Evolutionary conservation across 2,329 filamentous ascomycete species (phyloP).

Genomic region (Diaporthe citriasiana): DNA sequence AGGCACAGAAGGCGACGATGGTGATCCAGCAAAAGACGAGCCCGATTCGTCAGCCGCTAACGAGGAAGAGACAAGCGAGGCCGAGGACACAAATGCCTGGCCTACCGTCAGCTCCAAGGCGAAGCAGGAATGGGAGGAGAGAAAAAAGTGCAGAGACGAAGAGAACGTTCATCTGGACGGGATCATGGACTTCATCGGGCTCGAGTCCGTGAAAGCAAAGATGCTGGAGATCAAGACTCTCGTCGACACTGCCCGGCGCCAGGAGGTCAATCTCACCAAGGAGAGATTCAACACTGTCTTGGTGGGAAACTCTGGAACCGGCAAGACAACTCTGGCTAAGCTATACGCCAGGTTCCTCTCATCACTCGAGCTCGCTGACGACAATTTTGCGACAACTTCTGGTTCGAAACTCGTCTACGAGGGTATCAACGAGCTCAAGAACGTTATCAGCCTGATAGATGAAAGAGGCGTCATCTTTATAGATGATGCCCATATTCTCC

Average conservation of each 20-base stretch:
- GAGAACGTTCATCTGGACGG: constrained; percentile 10
- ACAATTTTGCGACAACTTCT: constrained; percentile 52
- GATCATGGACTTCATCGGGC: constrained; percentile 29
- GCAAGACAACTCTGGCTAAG: constrained; percentile 82
- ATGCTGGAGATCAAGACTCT: constrained; percentile 35
- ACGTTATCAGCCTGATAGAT: constrained; percentile 65
- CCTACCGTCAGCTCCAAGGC: constrained; percentile 18
- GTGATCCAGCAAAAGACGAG: neutral
- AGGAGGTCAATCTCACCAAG: constrained; percentile 22
- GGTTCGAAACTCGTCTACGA: constrained; percentile 75
- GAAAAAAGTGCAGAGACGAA: constrained; percentile 15
- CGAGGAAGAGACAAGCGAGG: neutral
- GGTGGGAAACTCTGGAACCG: constrained; percentile 79
- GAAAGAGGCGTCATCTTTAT: constrained; percentile 81
- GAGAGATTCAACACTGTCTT: constrained; percentile 74
- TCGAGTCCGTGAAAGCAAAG: constrained; percentile 32
- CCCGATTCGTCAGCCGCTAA: neutral
- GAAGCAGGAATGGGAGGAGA: constrained; percentile 28
- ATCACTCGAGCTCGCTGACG: constrained; percentile 19
- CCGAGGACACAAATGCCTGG: constrained; percentile 25
- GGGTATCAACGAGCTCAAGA: constrained; percentile 71
- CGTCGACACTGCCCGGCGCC: constrained; percentile 30
- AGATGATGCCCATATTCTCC: constrained; percentile 83
- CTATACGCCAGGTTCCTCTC: constrained; percentile 64
- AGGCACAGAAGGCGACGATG: neutral